Base-by-base conservation (phyloP, 768 basidiomycete genomes). In the Terana coerulea region DNA sequence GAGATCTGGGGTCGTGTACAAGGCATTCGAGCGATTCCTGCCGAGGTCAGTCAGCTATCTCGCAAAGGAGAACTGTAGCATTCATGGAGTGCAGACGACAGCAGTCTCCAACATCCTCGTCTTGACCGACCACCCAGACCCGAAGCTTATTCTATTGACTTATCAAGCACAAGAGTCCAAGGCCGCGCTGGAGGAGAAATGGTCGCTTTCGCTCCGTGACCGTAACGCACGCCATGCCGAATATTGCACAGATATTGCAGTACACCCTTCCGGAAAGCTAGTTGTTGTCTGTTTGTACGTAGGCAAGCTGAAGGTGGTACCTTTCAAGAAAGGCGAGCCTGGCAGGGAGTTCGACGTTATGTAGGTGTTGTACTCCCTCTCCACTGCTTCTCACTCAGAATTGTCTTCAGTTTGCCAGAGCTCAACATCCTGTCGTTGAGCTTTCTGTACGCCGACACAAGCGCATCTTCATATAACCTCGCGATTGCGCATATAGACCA, bases 41-140 rank as follows among this genome's bases (percentile, higher is more conserved):
- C 77, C 31, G 61, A 68, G 59, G 87, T 87, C 62, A 61, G 75
- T 68, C 17, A n/a, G n/a, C n/a, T n/a, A n/a, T n/a, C n/a, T n/a
- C n/a, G n/a, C 29, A 28, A 35, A 11, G 14, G 40, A 49, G 36
- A 45, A 15, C 43, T 30, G 43, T 11, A 26, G 12, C 11, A 35
- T 15, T 36, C 37, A 21, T 35, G 46, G 41, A 35, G 58, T 42
- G 19, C 33, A 55, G 56, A 48, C 36, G 11, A 17, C 19, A 45
- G 49, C 43, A 46, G 68, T 57, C 3, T 74, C 74, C 25, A 81
- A 81, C 61, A 59, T 91, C 12, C 64, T 89, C 19, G 74, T 89
- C 28, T 74, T 91, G 62, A 77, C 86, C 0, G 87, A 87, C 53
- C 88, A 90, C 59, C 88, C 89, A 1, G 80, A 87, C 29, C 86